A percentile compares a stretch with the other conserved stretches of the same genome.
Evolutionary conservation across 345 rosid species (phyloP).

Genomic region (Melaleuca alternifolia): DNA sequence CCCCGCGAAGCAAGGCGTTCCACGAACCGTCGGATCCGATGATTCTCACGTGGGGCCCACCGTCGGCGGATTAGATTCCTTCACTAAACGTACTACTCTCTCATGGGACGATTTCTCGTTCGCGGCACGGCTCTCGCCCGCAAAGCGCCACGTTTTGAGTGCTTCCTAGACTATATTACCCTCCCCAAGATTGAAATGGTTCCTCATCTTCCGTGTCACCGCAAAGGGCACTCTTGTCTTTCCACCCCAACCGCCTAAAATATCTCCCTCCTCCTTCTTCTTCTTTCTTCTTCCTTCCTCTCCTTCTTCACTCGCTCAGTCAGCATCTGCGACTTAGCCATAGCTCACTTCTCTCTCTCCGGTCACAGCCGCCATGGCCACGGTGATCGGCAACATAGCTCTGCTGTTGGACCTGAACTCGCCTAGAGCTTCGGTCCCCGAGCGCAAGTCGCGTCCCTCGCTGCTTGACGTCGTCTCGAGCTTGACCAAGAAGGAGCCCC

Average conservation of each 20-base stretch:
- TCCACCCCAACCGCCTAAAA: neutral
- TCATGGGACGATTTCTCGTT: neutral
- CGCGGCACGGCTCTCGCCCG: neutral
- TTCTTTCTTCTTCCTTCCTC: neutral
- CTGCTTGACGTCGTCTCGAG: slow-evolving; percentile 35
- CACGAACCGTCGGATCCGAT: neutral
- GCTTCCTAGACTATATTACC: neutral
- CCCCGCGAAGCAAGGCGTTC: too few relatives aligned
- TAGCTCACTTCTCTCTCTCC: neutral
- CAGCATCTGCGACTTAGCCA: neutral
- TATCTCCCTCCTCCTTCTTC: neutral
- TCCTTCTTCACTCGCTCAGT: neutral
- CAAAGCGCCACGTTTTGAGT: neutral
- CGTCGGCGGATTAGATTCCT: too few relatives aligned
- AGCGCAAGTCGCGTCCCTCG: slow-evolving; percentile 49
- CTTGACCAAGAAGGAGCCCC: slow-evolving; percentile 42
- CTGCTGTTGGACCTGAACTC: slow-evolving; percentile 43
- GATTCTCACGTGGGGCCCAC: neutral
- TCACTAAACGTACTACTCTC: too few relatives aligned
- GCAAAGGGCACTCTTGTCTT: neutral
- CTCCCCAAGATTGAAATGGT: neutral
- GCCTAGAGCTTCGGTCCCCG: slow-evolving; percentile 31
- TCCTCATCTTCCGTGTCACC: neutral
- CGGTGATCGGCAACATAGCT: slow-evolving; percentile 46
- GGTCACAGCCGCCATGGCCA: neutral